Evolutionary conservation across 805 yeast species (phyloP).

Genomic region (Candida ortonii): DNA sequence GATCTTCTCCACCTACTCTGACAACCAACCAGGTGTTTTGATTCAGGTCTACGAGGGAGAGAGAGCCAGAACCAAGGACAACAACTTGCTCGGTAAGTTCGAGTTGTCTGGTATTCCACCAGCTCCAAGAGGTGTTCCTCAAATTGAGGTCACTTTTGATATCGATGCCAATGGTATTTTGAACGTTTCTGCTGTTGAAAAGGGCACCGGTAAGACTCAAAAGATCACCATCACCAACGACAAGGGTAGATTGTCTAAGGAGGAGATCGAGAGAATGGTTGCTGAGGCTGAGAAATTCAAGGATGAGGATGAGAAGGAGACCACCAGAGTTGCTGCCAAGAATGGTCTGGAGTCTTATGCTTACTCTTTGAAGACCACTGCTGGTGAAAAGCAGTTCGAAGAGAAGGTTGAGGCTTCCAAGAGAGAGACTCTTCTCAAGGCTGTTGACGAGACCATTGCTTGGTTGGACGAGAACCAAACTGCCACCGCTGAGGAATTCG

Average conservation of each 20-base stretch:
- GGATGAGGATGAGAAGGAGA: constrained; percentile 61
- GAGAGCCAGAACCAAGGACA: constrained; percentile 72
- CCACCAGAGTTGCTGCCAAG: constrained; percentile 53
- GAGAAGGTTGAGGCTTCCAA: constrained; percentile 40
- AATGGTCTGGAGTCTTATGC: constrained; percentile 57
- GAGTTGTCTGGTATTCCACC: constrained; percentile 69
- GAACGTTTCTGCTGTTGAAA: constrained; percentile 57
- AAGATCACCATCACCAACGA: constrained; percentile 48
- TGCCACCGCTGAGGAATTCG: constrained; percentile 87
- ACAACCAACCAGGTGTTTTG: constrained; percentile 81
- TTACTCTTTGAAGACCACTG: constrained; percentile 50
- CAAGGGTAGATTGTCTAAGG: constrained; percentile 55
- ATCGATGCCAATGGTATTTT: constrained; percentile 79
- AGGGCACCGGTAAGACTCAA: constrained; percentile 50
- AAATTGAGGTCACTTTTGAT: constrained; percentile 71
- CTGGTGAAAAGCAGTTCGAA: constrained; percentile 37
- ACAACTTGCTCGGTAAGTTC: constrained; percentile 73
- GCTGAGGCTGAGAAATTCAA: constrained; percentile 61
- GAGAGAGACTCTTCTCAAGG: constrained; percentile 62
- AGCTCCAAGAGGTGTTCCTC: constrained; percentile 78
- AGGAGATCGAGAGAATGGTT: constrained; percentile 64
- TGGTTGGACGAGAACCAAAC: constrained; percentile 96
- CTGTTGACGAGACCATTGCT: constrained; percentile 70
- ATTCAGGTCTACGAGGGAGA: constrained; percentile 81
- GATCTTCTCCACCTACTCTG: constrained; percentile 76